These are phyloP conservation scores for Nicotiana knightiana DNA, from an alignment of 257 asterid genomes.

Conservation along the genomic window DNA sequence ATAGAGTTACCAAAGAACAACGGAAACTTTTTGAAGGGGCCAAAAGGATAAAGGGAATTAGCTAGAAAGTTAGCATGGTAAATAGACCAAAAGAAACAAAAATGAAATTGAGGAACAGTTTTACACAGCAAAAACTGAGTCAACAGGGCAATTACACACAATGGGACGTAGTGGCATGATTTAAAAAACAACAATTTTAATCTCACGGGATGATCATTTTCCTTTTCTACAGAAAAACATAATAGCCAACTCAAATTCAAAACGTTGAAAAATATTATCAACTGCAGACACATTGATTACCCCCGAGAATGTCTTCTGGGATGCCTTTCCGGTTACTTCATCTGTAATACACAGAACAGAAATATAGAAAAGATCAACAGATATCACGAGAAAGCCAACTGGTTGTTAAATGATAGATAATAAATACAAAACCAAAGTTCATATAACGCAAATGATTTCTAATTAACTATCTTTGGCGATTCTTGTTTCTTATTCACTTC, in stretches of 20 bases:
- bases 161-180: neutral
- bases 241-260: neutral
- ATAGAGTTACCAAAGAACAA: neutral
- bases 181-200: neutral
- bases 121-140: neutral
- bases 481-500: neutral
- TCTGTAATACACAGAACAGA: conserved; percentile 35
- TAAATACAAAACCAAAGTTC: neutral
- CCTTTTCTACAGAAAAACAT: neutral
- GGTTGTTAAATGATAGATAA: neutral
- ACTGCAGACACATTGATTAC: conserved; percentile 28
- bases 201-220: neutral
- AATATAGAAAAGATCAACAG: neutral
- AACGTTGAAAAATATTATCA: conserved; percentile 2
- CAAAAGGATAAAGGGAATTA: neutral
- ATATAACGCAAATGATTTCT: neutral
- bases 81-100: neutral
- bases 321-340: conserved; percentile 38
- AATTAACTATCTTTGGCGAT: neutral
- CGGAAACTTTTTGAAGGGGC: neutral
- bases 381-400: neutral
- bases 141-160: neutral
- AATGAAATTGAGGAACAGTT: neutral
- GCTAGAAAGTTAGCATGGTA: neutral
- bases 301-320: conserved; percentile 41